A percentile compares a stretch with the other conserved stretches of the same genome.
phyloP scores from a whole-genome alignment of 495 filamentous ascomycete genomes.

The Pyronema omphalodes region DNA sequence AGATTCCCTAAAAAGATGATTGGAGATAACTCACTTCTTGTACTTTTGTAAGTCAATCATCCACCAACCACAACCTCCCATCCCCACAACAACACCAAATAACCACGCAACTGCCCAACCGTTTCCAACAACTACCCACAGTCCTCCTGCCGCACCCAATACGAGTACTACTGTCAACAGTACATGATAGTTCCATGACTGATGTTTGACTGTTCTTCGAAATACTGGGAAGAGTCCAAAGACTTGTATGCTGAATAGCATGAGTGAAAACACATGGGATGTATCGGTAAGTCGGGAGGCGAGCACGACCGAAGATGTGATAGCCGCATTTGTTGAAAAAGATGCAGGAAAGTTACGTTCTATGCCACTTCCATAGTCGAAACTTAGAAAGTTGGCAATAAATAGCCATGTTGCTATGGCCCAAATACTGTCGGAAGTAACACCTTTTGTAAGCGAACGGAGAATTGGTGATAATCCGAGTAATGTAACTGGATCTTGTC shows the following conservation, averaged over 20 bases:
- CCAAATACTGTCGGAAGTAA: slow-evolving; percentile 85
- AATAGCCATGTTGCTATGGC: slow-evolving; percentile 85
- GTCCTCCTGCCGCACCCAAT: slow-evolving; percentile 55
- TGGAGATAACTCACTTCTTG: slow-evolving; percentile 43
- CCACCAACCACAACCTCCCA: slow-evolving; percentile 97
- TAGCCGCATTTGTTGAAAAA: slow-evolving; percentile 80
- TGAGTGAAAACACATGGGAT: slow-evolving; percentile 86
- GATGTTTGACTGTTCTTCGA: slow-evolving; percentile 62
- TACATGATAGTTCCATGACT: slow-evolving; percentile 69
- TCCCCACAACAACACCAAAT: slow-evolving; percentile 57
- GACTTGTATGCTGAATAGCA: slow-evolving; percentile 88
- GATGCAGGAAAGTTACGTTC: slow-evolving; percentile 61
- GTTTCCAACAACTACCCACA: slow-evolving; percentile 43
- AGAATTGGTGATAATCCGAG: slow-evolving; percentile 84
- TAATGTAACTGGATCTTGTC: slow-evolving; percentile 32
- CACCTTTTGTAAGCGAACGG: slow-evolving; percentile 82
- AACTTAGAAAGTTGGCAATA: slow-evolving; percentile 89
- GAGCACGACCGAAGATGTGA: slow-evolving; percentile 86
- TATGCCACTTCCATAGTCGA: slow-evolving; percentile 69
- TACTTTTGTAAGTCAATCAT: slow-evolving; percentile 92
- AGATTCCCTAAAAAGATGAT: no score
- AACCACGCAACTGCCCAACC: slow-evolving; percentile 58
- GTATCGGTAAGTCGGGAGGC: slow-evolving; percentile 74
- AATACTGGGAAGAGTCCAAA: slow-evolving; percentile 96
- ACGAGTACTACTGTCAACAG: slow-evolving; percentile 62